phyloP scores from a whole-genome alignment of 345 rosid genomes.

The Boechera stricta region DNA sequence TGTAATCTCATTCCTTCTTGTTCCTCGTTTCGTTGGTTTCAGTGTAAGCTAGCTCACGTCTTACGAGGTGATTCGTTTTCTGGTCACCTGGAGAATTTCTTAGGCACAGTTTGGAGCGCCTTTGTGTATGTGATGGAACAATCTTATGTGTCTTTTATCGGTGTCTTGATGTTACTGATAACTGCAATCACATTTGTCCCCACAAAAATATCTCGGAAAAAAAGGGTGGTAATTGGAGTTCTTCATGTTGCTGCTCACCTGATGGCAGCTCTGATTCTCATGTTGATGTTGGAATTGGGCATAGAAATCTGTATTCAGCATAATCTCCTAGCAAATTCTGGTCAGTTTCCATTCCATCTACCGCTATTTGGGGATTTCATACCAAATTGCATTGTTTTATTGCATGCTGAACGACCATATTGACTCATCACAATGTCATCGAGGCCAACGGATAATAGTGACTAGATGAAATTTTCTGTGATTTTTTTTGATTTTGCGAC shows the following conservation, averaged over 20 bases:
- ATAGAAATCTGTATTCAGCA: conserved; percentile 89
- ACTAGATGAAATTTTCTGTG: background rate
- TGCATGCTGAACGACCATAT: background rate
- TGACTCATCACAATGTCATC: conserved; percentile 5
- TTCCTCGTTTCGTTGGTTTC: conserved; percentile 36
- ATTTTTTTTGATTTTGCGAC: conserved; percentile 6
- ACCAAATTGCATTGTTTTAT: conserved; percentile 15
- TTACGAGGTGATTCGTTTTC: conserved; percentile 87
- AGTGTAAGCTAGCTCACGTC: conserved; percentile 94
- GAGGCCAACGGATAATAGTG: background rate
- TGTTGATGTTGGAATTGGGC: conserved; percentile 94
- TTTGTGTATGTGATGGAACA: conserved; percentile 71
- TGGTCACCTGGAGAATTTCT: conserved; percentile 85
- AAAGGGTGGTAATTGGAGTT: conserved; percentile 71
- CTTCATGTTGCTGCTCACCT: conserved; percentile 93
- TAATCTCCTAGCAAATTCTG: conserved; percentile 93
- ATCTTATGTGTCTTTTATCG: conserved; percentile 82
- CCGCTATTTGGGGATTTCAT: background rate
- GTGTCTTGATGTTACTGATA: conserved; percentile 68
- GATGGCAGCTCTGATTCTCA: conserved; percentile 85
- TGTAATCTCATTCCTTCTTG: conserved; percentile 21
- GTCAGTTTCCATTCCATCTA: conserved; percentile 46
- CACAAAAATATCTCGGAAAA: conserved; percentile 82
- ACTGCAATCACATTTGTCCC: conserved; percentile 82
- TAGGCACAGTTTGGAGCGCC: conserved; percentile 75